Evolutionary conservation across 2,329 filamentous ascomycete species (phyloP).

Genomic region (Grosmannia serpens): DNA sequence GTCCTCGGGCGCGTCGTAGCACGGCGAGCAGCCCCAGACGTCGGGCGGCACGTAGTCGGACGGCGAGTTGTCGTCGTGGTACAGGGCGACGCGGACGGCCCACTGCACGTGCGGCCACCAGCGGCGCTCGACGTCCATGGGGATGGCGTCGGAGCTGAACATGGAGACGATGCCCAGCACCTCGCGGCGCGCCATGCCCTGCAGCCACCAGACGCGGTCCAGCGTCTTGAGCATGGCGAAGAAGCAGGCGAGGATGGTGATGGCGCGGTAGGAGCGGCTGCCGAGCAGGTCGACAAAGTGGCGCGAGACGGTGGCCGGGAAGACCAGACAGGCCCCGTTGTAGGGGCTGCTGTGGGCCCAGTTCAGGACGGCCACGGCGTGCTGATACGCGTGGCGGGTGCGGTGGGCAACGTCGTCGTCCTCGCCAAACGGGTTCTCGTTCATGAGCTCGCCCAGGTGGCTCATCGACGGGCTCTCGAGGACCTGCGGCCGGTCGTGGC

Average conservation of each 20-base stretch:
- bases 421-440: conserved; percentile 16
- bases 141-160: conserved; percentile 42
- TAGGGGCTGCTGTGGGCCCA: conserved; percentile 53
- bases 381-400: conserved; percentile 46
- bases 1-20: conserved; percentile 24
- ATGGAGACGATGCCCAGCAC: conserved; percentile 51
- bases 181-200: conserved; percentile 53
- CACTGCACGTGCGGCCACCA: conserved; percentile 53
- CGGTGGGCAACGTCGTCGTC: conserved; percentile 15
- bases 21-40: conserved; percentile 44
- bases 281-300: conserved; percentile 50
- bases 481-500: neutral
- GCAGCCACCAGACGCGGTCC: conserved; percentile 57
- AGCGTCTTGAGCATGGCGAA: conserved; percentile 53
- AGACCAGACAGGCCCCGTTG: conserved; percentile 46
- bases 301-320: conserved; percentile 52
- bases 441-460: conserved; percentile 16
- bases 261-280: conserved; percentile 45
- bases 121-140: conserved; percentile 24
- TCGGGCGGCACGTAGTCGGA: conserved; percentile 37
- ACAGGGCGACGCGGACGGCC: conserved; percentile 48
- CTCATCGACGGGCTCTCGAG: neutral
- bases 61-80: conserved; percentile 37
- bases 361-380: conserved; percentile 54
- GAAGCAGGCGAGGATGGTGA: conserved; percentile 54